Conservation (phyloP, 495 filamentous ascomycete species). For the Friedmanniomyces simplex region DNA sequence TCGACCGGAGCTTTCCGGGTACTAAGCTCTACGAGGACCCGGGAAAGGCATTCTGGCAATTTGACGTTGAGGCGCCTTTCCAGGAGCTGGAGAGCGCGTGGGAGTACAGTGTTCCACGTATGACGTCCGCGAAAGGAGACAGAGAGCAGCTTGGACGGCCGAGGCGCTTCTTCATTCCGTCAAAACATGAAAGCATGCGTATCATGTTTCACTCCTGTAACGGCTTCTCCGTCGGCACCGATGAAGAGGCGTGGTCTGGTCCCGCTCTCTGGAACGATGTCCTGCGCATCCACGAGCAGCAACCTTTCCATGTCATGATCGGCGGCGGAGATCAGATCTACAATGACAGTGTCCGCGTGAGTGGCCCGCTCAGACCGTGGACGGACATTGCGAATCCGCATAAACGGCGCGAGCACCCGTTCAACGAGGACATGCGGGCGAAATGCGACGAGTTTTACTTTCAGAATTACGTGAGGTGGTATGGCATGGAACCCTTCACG, state of each 20-base stretch:
- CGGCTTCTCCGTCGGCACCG: constrained; percentile 87
- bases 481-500: constrained; percentile 71
- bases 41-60: constrained; percentile 72
- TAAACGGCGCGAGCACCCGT: constrained; percentile 67
- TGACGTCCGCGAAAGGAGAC: constrained; percentile 38
- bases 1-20: constrained; percentile 33
- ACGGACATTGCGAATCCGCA: constrained; percentile 70
- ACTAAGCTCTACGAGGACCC: constrained; percentile 71
- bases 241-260: constrained; percentile 74
- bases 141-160: constrained; percentile 25
- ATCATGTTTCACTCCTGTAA: constrained; percentile 96
- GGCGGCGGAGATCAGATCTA: constrained; percentile 95
- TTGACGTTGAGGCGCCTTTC: constrained; percentile 52
- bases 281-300: constrained; percentile 52
- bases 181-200: constrained; percentile 73
- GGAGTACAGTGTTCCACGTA: constrained; percentile 46
- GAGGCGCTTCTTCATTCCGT: constrained; percentile 60
- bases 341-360: constrained; percentile 77
- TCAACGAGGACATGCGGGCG: constrained; percentile 58
- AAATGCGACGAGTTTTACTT: constrained; percentile 86
- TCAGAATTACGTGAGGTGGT: constrained; percentile 84
- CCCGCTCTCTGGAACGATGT: constrained; percentile 87
- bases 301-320: constrained; percentile 89
- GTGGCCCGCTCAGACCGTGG: constrained; percentile 70
- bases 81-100: constrained; percentile 45